Conservation (phyloP, 1,284 basidiomycete species). For the Gomphus bonarii region DNA sequence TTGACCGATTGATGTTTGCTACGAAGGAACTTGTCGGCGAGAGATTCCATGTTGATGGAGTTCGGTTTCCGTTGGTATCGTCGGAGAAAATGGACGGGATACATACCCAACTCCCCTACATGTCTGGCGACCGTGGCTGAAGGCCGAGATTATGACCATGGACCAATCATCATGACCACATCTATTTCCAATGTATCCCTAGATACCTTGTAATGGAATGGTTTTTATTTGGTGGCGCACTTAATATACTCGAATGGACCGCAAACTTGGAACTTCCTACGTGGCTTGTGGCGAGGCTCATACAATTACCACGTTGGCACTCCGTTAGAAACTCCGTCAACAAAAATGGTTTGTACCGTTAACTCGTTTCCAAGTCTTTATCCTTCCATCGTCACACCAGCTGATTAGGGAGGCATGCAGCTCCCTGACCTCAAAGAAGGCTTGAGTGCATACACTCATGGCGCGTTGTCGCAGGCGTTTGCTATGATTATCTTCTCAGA, state of each 20-base stretch:
- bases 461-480: slow-evolving; percentile 65
- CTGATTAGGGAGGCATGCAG: background rate
- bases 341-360: slow-evolving; percentile 1
- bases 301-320: too few species aligned
- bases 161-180: background rate
- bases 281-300: too few species aligned
- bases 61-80: slow-evolving; percentile 6
- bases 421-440: background rate
- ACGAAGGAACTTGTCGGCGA: slow-evolving; percentile 75
- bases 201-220: background rate
- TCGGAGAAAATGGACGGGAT: background rate
- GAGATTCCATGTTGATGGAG: slow-evolving; percentile 65
- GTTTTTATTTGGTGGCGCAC: too few species aligned
- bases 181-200: too few species aligned
- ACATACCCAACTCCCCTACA: background rate
- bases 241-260: too few species aligned
- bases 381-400: background rate
- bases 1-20: slow-evolving; percentile 67
- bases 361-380: background rate
- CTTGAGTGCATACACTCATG: slow-evolving; percentile 2
- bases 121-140: background rate
- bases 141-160: too few species aligned
- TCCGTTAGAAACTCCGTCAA: slow-evolving; percentile 7
- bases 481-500: slow-evolving; percentile 85
- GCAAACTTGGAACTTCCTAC: too few species aligned